Base-by-base conservation (phyloP, 768 basidiomycete genomes). In the Chalciporus sphaerocephalus region DNA sequence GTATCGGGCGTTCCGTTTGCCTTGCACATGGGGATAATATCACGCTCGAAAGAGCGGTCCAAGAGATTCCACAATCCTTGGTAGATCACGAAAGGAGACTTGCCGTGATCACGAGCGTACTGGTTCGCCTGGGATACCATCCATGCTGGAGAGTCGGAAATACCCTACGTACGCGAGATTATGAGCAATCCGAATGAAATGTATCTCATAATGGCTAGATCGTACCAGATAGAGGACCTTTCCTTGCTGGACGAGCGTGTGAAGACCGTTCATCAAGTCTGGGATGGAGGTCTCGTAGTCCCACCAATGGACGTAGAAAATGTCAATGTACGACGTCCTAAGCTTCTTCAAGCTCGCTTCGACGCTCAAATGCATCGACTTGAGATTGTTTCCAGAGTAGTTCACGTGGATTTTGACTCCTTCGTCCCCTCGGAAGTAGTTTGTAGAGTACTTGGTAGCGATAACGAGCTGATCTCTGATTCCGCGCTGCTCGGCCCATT, bases 331-430 rank as follows among this genome's bases (percentile, higher is more conserved):
- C 30, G 53, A 57, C 33, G 56, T 50, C n/a, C 58, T 41, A n/a
- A 60, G 50, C 32, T 54, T 57, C 40, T 56, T 53, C 44, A 52
- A 44, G 42, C 45, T 51, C 7, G 55, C 66, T 18, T 61, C 55
- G 2, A 78, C 59, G 17, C 70, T 69, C 35, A 75, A 25, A 20
- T 65, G 61, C 55, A 78, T 57, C 3, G 65, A 67, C 52, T 79
- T 79, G 48, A 60, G 46, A 46, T 64, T 68, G 54, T 83, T 81
- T 2, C 81, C 81, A 2, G 53, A 55, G 50, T 71, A 76, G 38
- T 72, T 59, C 1, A 67, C 60, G 35, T 74, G 68, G 35, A 71
- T 64, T 16, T 43, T 38, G 43, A 53, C 36, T 11, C 18, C 33
- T 1, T 27, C 23, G 17, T 59, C 42, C 13, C 41, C 52, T 6